A percentile compares a stretch with the other conserved stretches of the same genome.
These are phyloP conservation scores for Fusarium protoensiforme DNA, from an alignment of 2,329 filamentous ascomycete genomes.

Conservation along the genomic window DNA sequence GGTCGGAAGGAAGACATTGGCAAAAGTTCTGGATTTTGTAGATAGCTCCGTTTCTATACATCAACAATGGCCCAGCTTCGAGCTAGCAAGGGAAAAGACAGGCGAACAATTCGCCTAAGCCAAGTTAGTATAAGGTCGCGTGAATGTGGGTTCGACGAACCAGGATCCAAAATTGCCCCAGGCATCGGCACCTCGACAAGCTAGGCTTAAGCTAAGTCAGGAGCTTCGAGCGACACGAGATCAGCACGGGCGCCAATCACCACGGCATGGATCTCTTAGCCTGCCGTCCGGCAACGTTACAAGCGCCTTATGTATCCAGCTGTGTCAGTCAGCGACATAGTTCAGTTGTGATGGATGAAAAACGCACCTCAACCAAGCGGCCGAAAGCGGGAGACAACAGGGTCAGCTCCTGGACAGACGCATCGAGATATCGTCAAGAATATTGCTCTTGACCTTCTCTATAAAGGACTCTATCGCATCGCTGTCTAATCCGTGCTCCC, in stretches of 20 bases:
- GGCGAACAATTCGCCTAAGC: background rate
- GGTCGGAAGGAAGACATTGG: background rate
- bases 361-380: background rate
- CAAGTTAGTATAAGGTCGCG: background rate
- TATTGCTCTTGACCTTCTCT: background rate
- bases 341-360: background rate
- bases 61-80: background rate
- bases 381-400: background rate
- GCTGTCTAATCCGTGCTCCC: background rate
- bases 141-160: background rate
- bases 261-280: background rate
- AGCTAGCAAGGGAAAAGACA: background rate
- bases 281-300: background rate
- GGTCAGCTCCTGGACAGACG: background rate
- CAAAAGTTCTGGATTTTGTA: no score
- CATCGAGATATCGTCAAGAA: background rate
- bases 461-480: background rate
- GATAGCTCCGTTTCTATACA: background rate
- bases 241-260: background rate
- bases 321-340: background rate
- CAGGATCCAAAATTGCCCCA: background rate
- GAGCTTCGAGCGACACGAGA: background rate
- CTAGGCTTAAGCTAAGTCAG: background rate
- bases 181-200: background rate
- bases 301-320: background rate